Base-by-base conservation (phyloP, 495 filamentous ascomycete genomes). In the Penicillium simplicissimum region DNA sequence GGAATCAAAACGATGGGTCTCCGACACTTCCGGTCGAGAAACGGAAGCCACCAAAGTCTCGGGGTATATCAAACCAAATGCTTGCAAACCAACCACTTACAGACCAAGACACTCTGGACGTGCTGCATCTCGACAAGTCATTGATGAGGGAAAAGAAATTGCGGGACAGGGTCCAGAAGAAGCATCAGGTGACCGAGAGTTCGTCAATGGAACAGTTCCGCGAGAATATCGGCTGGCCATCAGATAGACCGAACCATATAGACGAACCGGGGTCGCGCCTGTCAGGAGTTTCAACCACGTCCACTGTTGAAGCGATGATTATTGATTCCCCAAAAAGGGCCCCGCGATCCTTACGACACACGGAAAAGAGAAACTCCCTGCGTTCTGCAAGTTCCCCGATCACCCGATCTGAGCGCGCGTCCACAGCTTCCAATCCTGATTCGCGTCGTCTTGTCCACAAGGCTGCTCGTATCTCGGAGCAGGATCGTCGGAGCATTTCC, bases 281-380 rank as follows among this genome's bases (percentile, higher is more conserved):
- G 35, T 93, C 90, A 19, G 79, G 76, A 15, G 79, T 87, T 60
- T 92, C 90, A 11, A 82, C 80, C 8, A 80, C 82, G 9, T 91
- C 90, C 4, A 91, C 89, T 0, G 82, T 92, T 15, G 88, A 90
- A 73, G 89, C 86, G 11, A 82, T 90, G 71, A 81, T 91, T 28
- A 83, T 91, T 37, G 87, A 89, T 52, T 76, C 79, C 4, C 79
- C 81, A 5, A 85, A 84, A 43, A 79, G 76, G 58, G 71, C 73
- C 15, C 67, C 68, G 35, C 80, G 83, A 49, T 77, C 76, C 14
- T 75, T 93, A 57, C 85, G 90, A 51, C 90, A 92, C 69, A 85
- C 84, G 23, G 86, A 84, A 64, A 92, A 92, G 78, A 87, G 73
- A 76, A 80, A 54, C 68, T 83, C 75, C 71, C 78, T 71, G 72